A percentile compares a stretch with the other conserved stretches of the same genome.
phyloP scores from a whole-genome alignment of 2,329 filamentous ascomycete genomes.

The Beauveria sp. region DNA sequence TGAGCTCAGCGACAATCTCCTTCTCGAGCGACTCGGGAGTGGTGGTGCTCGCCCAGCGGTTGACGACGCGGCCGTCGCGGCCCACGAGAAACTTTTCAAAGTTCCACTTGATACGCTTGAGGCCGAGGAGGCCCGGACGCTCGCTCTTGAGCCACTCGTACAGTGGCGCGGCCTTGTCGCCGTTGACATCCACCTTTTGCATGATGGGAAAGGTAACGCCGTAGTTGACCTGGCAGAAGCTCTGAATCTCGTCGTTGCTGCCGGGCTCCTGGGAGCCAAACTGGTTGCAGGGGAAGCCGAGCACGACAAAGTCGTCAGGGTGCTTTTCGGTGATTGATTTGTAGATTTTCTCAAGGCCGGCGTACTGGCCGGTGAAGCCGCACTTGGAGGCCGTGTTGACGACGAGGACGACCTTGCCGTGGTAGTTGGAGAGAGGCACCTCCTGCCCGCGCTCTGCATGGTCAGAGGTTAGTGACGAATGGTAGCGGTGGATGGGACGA shows the following conservation, averaged over 20 bases:
- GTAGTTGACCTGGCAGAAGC: constrained; percentile 89
- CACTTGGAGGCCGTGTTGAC: constrained; percentile 99
- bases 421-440: constrained; percentile 62
- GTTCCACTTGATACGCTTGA: constrained; percentile 97
- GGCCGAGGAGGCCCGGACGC: constrained; percentile 75
- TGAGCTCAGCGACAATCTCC: constrained; percentile 67
- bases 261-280: constrained; percentile 89
- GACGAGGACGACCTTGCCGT: constrained; percentile 88
- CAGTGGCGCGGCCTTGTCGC: constrained; percentile 68
- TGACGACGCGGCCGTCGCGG: constrained; percentile 76
- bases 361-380: constrained; percentile 95
- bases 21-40: constrained; percentile 78
- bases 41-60: constrained; percentile 78
- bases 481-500: background rate
- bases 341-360: constrained; percentile 84
- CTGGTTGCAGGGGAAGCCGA: constrained; percentile 98
- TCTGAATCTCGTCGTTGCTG: constrained; percentile 69
- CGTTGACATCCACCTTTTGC: constrained; percentile 91
- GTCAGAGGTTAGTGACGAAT: background rate
- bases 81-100: constrained; percentile 97
- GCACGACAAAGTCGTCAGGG: constrained; percentile 70
- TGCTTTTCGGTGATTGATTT: constrained; percentile 63
- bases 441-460: constrained; percentile 51
- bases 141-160: constrained; percentile 68
- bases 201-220: constrained; percentile 84